Evolutionary conservation across 2,329 filamentous ascomycete species (phyloP), one percentile per base, ranked within the genome.

Genomic region (Hypoxylon rubiginosum): DNA sequence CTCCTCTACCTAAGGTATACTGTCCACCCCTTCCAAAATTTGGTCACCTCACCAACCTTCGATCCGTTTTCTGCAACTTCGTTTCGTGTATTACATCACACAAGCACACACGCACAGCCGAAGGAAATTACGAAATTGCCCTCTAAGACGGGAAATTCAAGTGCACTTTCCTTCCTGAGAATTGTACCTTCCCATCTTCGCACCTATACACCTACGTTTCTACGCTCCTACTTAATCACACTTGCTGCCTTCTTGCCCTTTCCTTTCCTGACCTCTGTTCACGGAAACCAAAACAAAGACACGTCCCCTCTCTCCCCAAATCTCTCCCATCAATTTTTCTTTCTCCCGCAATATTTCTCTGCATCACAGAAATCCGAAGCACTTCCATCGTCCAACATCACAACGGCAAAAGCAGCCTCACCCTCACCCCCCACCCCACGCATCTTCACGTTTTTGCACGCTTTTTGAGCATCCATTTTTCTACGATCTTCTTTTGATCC

Each of bases 381-480:
- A 62, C 73, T 71, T 72, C 68, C 69, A 75, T 72, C 67, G 54
- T 39, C 34, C 64, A 74, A 61, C 69, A 74, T 73, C 63, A 70
- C 72, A 71, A 64, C 24, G 55, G 67, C 52, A 58, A 59, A 57
- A 59, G 10, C 69, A 54, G 62, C 53, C 51, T 52, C 64, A 63
- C 59, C 52, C n/a, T n/a, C n/a, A n/a, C n/a, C n/a, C n/a, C n/a
- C n/a, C n/a, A n/a, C n/a, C 55, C 59, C 59, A 70, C 65, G 56
- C 64, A 67, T 66, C 49, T 73, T 68, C 71, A 65, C 55, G 71
- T 70, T 73, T 73, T 75, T 76, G 73, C 70, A 75, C 66, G 62
- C 71, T 74, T 76, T 74, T 75, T 74, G 70, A 76, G 73, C 73
- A 75, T 75, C 63, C 19, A 63, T 73, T 79, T 79, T 75, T 62